These are phyloP conservation scores for Boehmeria nivea DNA, from an alignment of 306 rosid species.

Conservation along the genomic window DNA sequence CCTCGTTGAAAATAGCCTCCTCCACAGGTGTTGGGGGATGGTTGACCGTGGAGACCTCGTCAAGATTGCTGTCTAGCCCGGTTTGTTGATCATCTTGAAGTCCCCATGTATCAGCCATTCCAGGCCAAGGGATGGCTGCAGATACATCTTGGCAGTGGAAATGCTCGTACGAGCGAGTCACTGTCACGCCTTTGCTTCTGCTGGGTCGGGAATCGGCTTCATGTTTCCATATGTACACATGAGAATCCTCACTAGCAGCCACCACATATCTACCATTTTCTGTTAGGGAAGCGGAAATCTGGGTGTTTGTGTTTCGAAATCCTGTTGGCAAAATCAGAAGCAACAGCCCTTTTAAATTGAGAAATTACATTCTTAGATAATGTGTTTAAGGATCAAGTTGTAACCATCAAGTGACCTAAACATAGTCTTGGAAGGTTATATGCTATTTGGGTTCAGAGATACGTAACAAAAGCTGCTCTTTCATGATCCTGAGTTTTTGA, in stretches of 20 bases:
- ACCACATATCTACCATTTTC: constrained; percentile 76
- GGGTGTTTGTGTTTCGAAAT: constrained; percentile 76
- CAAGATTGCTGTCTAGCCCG: constrained; percentile 43
- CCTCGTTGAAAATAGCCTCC: constrained; percentile 45
- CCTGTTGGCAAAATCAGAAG: constrained; percentile 47
- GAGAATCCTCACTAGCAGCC: constrained; percentile 93
- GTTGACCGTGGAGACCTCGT: constrained; percentile 59
- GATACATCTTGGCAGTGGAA: constrained; percentile 93
- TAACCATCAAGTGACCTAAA: no score
- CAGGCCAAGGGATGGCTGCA: constrained; percentile 94
- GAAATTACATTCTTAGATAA: no score
- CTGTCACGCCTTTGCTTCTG: constrained; percentile 66
- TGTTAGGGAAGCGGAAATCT: constrained; percentile 79
- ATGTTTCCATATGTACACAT: constrained; percentile 91
- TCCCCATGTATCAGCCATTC: constrained; percentile 65
- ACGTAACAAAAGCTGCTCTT: no score
- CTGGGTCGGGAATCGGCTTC: constrained; percentile 86
- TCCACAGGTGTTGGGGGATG: constrained; percentile 98
- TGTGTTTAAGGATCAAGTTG: no score
- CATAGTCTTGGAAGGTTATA: no score
- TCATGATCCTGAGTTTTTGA: no score
- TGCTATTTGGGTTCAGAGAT: no score
- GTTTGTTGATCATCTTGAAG: constrained; percentile 47
- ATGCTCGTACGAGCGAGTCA: constrained; percentile 72
- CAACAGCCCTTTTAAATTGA: constrained; percentile 23